Evolutionary conservation across 2,329 filamentous ascomycete species (phyloP).

Genomic region (Claviceps sp.): DNA sequence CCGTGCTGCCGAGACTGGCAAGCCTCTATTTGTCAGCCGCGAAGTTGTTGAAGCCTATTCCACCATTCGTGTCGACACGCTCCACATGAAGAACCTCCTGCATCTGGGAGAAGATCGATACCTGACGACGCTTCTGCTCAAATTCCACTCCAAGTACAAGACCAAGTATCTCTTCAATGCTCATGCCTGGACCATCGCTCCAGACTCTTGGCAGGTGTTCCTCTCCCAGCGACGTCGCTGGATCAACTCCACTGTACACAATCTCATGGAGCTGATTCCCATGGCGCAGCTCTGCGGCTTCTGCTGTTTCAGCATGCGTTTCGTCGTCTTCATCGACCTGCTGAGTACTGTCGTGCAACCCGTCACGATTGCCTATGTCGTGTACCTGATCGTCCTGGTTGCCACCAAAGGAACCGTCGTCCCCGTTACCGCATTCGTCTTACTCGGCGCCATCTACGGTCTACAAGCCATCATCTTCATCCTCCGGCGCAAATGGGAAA

Average conservation of each 20-base stretch:
- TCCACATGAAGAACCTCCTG: slow-evolving; percentile 97
- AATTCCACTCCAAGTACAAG: slow-evolving; percentile 88
- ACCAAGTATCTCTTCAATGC: slow-evolving; percentile 92
- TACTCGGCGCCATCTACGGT: slow-evolving; percentile 93
- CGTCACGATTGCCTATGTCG: slow-evolving; percentile 78
- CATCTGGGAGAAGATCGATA: slow-evolving; percentile 97
- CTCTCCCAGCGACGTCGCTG: slow-evolving; percentile 95
- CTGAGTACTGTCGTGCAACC: slow-evolving; percentile 86
- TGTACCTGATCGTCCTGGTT: slow-evolving; percentile 73
- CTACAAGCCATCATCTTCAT: slow-evolving; percentile 96
- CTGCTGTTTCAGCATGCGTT: slow-evolving; percentile 99
- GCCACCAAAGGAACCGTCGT: slow-evolving; percentile 48
- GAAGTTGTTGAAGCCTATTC: slow-evolving; percentile 82
- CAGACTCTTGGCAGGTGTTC: slow-evolving; percentile 88
- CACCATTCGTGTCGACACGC: slow-evolving; percentile 88
- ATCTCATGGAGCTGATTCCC: slow-evolving; percentile 88
- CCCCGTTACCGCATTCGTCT: slow-evolving; percentile 75
- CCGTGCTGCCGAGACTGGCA: slow-evolving; percentile 83
- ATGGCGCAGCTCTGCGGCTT: slow-evolving; percentile 93
- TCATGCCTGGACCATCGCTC: slow-evolving; percentile 93
- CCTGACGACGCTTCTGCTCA: slow-evolving; percentile 84
- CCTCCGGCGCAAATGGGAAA: slow-evolving; percentile 92
- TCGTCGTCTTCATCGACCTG: slow-evolving; percentile 89
- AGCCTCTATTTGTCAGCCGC: slow-evolving; percentile 88
- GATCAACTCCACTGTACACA: slow-evolving; percentile 99